Evolutionary conservation across 1,284 basidiomycete genomes (phyloP), one percentile per base, ranked within the genome.

Genomic region (Ustilago vetiveriae): DNA sequence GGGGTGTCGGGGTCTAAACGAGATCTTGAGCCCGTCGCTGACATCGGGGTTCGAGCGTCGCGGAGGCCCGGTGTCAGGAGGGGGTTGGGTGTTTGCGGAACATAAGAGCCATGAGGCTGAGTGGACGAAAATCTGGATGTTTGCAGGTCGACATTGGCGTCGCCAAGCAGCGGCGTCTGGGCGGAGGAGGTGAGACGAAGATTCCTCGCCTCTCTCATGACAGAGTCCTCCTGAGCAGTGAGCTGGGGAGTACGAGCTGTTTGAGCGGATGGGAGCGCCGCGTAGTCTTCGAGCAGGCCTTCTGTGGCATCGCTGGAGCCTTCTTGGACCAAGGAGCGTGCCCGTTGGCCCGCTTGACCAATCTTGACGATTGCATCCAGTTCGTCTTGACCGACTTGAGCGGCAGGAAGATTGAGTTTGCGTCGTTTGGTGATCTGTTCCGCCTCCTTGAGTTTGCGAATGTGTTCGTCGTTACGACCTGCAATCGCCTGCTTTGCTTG

Each of bases 321-420:
- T 6, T 74, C 72, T 27, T 83, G 82, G 7, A 98, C 93, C 72
- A 98, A 82, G 6, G 89, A 88, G 76, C 92, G 89, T 9, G 94
- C 91, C 60, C 88, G 89, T 84, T 97, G 92, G 6, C 94, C 90
- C 0, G 91, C 91, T 81, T 92, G 90, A 1, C 95, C 96, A 74
- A 98, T 94, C 85, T 98, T 99, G 76, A 97, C 95, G 75, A 98
- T 98, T 75, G 98, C 94, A 84, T 98, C 96, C 46, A 99, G 84
- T 83, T 99, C 95, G 7, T 86, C 84, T 83, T 99, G 94, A n/a
- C 92, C 92, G 4, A 99, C 96, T 80, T 98, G 95, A 2, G 95
- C 92, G 19, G 86, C 85, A 0, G 96, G 96, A 11, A 98, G 86
- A 58, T 88, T 88, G 42, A 99, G 85, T 82, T 92, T 92, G 73